Evolutionary conservation across 768 basidiomycete genomes (phyloP).

Genomic region (Lentinula guzmanii): DNA sequence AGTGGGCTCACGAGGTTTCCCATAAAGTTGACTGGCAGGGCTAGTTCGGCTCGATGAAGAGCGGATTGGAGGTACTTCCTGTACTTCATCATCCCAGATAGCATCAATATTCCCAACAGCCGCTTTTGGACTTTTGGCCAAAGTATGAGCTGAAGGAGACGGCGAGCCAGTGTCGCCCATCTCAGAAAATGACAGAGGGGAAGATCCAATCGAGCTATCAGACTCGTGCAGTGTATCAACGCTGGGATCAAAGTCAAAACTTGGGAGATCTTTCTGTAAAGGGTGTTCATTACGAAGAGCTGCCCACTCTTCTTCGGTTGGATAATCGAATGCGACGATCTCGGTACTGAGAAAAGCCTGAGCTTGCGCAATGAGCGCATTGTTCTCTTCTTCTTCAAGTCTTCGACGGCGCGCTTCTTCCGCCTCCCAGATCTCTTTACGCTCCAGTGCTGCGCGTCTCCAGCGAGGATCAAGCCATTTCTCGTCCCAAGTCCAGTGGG

Average conservation of each 20-base stretch:
- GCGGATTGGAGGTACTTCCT: not conserved
- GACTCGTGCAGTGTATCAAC: not conserved
- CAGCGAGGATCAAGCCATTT: not conserved
- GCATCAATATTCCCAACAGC: not conserved
- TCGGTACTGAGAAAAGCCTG: not conserved
- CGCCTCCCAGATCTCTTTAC: not conserved
- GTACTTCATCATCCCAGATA: not conserved
- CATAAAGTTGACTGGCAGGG: not conserved
- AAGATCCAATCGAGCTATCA: not conserved
- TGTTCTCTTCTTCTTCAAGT: not conserved
- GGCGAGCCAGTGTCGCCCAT: not conserved
- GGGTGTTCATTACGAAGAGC: not conserved
- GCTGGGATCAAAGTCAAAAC: not conserved
- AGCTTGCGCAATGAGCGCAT: not conserved
- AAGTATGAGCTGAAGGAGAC: not conserved
- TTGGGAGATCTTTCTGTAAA: not conserved
- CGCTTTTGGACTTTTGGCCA: not conserved
- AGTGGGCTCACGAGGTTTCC: not conserved
- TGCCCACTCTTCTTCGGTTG: not conserved
- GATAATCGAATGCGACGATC: not conserved
- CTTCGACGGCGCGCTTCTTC: not conserved
- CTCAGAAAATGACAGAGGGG: not conserved
- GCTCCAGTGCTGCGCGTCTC: not conserved
- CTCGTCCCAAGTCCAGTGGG: conserved; percentile 1
- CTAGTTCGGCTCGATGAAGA: not conserved